A percentile compares a stretch with the other conserved stretches of the same genome.
These are phyloP conservation scores for Bipolaris zeicola DNA, from an alignment of 2,329 filamentous ascomycete species.

Conservation along the genomic window DNA sequence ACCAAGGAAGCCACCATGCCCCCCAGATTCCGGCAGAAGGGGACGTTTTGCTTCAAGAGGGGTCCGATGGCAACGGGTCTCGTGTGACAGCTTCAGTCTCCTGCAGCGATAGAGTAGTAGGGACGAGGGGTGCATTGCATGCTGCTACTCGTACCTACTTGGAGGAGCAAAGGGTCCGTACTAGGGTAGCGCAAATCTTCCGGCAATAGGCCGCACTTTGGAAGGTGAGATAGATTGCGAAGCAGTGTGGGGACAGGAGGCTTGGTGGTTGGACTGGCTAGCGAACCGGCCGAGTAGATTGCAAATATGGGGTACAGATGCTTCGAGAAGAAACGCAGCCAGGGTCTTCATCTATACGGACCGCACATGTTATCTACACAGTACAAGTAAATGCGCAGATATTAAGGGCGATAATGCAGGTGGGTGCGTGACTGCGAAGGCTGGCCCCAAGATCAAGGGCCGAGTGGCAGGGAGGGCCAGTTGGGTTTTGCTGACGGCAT, in stretches of 20 bases:
- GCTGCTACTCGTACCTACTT: slow-evolving; percentile 36
- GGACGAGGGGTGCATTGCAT: slow-evolving; percentile 20
- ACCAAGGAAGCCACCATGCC: background rate
- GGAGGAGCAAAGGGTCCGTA: slow-evolving; percentile 29
- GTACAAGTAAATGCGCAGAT: slow-evolving; percentile 14
- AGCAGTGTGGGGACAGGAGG: slow-evolving; percentile 39
- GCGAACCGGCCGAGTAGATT: slow-evolving; percentile 39
- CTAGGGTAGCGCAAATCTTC: slow-evolving; percentile 42
- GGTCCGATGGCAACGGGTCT: slow-evolving; percentile 4
- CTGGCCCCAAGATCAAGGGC: slow-evolving; percentile 20
- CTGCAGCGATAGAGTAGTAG: slow-evolving; percentile 19
- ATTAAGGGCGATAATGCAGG: slow-evolving; percentile 28
- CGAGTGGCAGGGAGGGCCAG: slow-evolving; percentile 20
- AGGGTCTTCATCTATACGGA: slow-evolving; percentile 21
- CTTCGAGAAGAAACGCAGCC: slow-evolving; percentile 32
- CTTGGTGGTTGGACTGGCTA: slow-evolving; percentile 23
- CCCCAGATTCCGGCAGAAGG: slow-evolving; percentile 15
- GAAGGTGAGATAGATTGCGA: slow-evolving; percentile 33
- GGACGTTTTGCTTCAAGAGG: slow-evolving; percentile 24
- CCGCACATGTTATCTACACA: background rate
- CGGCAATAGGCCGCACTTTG: slow-evolving; percentile 34
- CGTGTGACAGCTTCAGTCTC: slow-evolving; percentile 30
- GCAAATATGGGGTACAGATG: slow-evolving; percentile 41
- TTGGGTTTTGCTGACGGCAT: slow-evolving; percentile 33
- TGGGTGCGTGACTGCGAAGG: slow-evolving; percentile 22